Conservation (phyloP, 495 filamentous ascomycete species). For the Trichoderma virens region DNA sequence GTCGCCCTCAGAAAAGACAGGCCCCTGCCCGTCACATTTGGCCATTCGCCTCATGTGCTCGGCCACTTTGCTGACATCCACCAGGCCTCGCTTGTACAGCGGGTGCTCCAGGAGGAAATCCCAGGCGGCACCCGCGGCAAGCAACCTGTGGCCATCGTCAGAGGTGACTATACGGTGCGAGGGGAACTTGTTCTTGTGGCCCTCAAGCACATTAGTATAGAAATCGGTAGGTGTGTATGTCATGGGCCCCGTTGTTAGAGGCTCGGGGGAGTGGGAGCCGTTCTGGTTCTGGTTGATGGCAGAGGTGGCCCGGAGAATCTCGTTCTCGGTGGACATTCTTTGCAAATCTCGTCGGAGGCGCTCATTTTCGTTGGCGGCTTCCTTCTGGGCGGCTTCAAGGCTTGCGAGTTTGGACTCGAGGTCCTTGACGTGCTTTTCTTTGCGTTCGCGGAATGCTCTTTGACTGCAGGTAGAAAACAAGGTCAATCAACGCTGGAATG, state of each 20-base stretch:
- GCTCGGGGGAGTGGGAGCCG: conserved; percentile 19
- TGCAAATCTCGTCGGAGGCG: conserved; percentile 75
- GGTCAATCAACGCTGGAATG: neutral
- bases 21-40: conserved; percentile 86
- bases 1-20: conserved; percentile 75
- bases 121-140: conserved; percentile 80
- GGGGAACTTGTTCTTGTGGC: conserved; percentile 50
- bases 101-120: conserved; percentile 82
- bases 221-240: conserved; percentile 69
- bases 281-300: conserved; percentile 19
- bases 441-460: conserved; percentile 93
- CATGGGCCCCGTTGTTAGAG: conserved; percentile 57
- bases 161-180: conserved; percentile 65
- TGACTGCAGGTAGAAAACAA: conserved; percentile 50
- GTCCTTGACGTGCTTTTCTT: conserved; percentile 87
- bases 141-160: conserved; percentile 62
- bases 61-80: conserved; percentile 74
- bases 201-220: conserved; percentile 44
- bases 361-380: conserved; percentile 56
- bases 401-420: conserved; percentile 78
- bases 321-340: conserved; percentile 77
- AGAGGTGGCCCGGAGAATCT: conserved; percentile 78
- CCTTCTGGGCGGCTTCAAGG: conserved; percentile 50
- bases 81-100: conserved; percentile 68
- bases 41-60: conserved; percentile 65